Evolutionary conservation across 768 basidiomycete species (phyloP).

Genomic region (Aureoboletus auriporus): DNA sequence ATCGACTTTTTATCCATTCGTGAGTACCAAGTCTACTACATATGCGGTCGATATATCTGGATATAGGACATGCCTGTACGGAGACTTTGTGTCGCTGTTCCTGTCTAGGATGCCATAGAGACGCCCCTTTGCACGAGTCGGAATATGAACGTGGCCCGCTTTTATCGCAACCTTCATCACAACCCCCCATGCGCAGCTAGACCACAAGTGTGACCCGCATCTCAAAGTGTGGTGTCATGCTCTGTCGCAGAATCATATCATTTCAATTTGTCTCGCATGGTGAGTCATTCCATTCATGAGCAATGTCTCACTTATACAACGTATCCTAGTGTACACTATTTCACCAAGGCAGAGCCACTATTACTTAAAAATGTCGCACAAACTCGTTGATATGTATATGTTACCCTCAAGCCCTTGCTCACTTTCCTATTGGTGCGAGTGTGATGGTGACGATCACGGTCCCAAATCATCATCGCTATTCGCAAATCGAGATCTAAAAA

Average conservation of each 20-base stretch:
- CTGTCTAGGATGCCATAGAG: slow-evolving; percentile 2
- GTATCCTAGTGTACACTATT: too few relatives aligned
- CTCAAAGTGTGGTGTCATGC: neutral
- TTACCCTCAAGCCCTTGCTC: too few relatives aligned
- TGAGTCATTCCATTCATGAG: too few relatives aligned
- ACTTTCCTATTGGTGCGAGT: too few relatives aligned
- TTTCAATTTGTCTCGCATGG: neutral
- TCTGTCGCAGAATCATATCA: neutral
- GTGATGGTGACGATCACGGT: too few relatives aligned
- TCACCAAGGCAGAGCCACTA: too few relatives aligned
- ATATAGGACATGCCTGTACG: slow-evolving; percentile 21
- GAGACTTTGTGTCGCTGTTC: slow-evolving; percentile 23
- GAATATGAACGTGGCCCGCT: slow-evolving; percentile 20
- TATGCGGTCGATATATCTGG: neutral
- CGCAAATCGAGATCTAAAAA: neutral
- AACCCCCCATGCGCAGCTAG: slow-evolving; percentile 22
- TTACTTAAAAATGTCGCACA: too few relatives aligned
- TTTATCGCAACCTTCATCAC: slow-evolving; percentile 15
- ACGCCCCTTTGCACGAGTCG: slow-evolving; percentile 1
- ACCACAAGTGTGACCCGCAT: neutral
- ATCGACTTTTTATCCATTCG: slow-evolving; percentile 20
- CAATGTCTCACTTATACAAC: too few relatives aligned
- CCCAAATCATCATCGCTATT: too few relatives aligned
- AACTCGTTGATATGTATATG: too few relatives aligned
- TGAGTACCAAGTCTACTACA: slow-evolving; percentile 5